Evolutionary conservation across 352 stramenopile genomes (phyloP), one percentile per base, ranked within the genome.

Genomic region (Pythium diclinum): DNA sequence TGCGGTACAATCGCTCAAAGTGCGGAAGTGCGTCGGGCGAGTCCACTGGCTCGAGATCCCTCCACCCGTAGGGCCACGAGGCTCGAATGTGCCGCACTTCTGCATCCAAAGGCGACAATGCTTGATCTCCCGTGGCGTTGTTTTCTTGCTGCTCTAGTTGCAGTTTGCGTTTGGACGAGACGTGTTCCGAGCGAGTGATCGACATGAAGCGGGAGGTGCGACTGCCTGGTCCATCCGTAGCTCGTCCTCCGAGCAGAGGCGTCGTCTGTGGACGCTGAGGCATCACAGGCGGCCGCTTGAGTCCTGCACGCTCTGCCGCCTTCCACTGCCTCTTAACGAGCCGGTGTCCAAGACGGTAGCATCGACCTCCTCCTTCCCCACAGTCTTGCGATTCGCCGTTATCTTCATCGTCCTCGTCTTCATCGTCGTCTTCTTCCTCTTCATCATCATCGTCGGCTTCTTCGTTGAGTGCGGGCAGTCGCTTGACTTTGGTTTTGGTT

Each of bases 51-150:
- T 73, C 59, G 19, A 62, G 56, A 30, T 82, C 65, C 47, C 59
- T 61, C 83, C 83, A 89, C 13, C 77, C 71, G 63, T 89, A 85
- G 13, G 83, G 83, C 85, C 83, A 94, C 13, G 73, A 82, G 47
- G 78, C 70, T 14, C 85, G 83, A 61, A 94, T 90, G 44, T 67
- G 76, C 11, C 75, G 71, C 56, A 94, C 67, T 52, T 89, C 71
- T 33, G 78, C 67, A 5, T 81, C 42, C 73, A 32, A 87, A 67
- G 23, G 48, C 48, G 33, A 48, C 19, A 13, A 25, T 23, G 2
- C 16, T 16, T 16, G 2, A 6, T 34, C 42, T 10, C 44, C 47
- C 13, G 17, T 23, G n/a, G 10, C 28, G 7, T 19, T 71, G 46
- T 40, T 21, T 28, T 54, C 32, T 36, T 72, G 53, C 8, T 47